Conservation (phyloP, 2,329 filamentous ascomycete species). For the Coniella lustricola region DNA sequence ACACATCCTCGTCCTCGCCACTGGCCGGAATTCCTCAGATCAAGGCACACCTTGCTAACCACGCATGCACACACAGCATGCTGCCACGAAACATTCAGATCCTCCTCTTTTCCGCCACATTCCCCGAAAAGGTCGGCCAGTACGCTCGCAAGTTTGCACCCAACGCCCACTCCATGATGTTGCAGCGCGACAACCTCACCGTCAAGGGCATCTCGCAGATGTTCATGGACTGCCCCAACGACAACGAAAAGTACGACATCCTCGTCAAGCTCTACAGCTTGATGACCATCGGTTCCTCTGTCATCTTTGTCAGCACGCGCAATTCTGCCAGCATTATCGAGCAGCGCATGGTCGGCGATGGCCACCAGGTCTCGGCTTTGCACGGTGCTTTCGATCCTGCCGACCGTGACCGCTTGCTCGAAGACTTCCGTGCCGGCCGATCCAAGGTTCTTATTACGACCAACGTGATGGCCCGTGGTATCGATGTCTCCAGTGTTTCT, state of each 20-base stretch:
- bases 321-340: constrained; percentile 82
- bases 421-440: constrained; percentile 76
- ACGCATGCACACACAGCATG: constrained; percentile 43
- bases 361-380: constrained; percentile 84
- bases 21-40: background rate
- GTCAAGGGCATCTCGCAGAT: constrained; percentile 97
- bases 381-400: constrained; percentile 81
- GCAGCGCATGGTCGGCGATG: constrained; percentile 76
- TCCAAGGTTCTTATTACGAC: constrained; percentile 97
- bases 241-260: constrained; percentile 78
- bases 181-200: constrained; percentile 85
- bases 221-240: constrained; percentile 84
- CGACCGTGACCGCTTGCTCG: constrained; percentile 76
- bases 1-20: too few relatives aligned
- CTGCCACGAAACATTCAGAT: constrained; percentile 73
- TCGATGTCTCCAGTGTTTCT: constrained; percentile 84
- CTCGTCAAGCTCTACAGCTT: constrained; percentile 91
- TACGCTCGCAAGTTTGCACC: constrained; percentile 84
- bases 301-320: constrained; percentile 95
- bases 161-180: constrained; percentile 75
- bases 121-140: constrained; percentile 75
- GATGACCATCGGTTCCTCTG: constrained; percentile 93
- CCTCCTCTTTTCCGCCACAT: constrained; percentile 91
- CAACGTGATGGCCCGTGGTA: constrained; percentile 91
- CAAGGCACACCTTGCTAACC: background rate